Evolutionary conservation across 2,329 filamentous ascomycete species (phyloP).

Genomic region (Aureobasidium sp.): DNA sequence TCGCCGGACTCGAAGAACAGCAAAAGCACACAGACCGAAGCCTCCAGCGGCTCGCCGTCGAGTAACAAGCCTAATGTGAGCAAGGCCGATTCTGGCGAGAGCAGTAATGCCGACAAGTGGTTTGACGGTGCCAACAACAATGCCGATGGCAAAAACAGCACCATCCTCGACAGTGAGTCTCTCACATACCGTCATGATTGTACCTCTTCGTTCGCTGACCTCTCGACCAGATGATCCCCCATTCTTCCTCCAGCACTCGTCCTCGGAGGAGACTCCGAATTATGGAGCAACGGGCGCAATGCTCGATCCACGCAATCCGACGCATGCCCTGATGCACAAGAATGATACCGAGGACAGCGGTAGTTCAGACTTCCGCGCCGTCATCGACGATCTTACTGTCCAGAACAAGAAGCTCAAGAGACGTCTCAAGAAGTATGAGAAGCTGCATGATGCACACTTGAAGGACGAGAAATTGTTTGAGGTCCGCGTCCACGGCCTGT

Average conservation of each 20-base stretch:
- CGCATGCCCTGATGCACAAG: conserved; percentile 23
- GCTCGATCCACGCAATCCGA: conserved; percentile 21
- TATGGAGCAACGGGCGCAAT: conserved; percentile 13
- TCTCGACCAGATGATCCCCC: conserved; percentile 34
- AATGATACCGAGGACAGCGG: conserved; percentile 47
- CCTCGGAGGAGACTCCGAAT: conserved; percentile 23
- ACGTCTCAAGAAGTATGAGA: conserved; percentile 64
- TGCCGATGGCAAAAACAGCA: conserved; percentile 31
- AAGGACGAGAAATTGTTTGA: conserved; percentile 75
- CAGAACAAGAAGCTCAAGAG: conserved; percentile 75
- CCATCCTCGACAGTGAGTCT: conserved; percentile 35
- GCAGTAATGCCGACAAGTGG: conserved; percentile 46
- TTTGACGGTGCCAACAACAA: conserved; percentile 47
- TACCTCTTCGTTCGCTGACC: not conserved
- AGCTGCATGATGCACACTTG: conserved; percentile 57
- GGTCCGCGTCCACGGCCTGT: conserved; percentile 68
- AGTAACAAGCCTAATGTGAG: conserved; percentile 31
- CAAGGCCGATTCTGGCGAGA: conserved; percentile 42
- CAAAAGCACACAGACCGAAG: conserved; percentile 14
- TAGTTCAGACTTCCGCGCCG: conserved; percentile 68
- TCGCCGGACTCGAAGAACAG: conserved; percentile 10
- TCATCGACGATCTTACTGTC: conserved; percentile 81
- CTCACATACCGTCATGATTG: not conserved
- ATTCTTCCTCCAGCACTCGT: conserved; percentile 39
- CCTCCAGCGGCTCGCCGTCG: conserved; percentile 31